Evolutionary conservation across 179 eudicot genomes (phyloP).

Genomic region (Carnegiea gigantea): DNA sequence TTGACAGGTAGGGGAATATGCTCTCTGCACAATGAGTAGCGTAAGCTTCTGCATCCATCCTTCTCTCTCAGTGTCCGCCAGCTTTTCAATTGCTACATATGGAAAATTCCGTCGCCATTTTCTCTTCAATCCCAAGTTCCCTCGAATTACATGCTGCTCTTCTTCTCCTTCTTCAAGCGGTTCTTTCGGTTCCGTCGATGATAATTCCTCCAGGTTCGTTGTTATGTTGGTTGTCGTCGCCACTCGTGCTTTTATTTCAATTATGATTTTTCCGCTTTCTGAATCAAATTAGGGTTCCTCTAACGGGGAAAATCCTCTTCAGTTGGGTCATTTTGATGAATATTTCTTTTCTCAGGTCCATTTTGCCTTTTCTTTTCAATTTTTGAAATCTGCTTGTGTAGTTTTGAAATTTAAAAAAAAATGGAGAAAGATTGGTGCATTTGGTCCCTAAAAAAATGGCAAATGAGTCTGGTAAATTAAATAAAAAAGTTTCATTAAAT

Average conservation of each 20-base stretch:
- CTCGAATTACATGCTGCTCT: slow-evolving; percentile 19
- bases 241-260: background rate
- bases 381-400: background rate
- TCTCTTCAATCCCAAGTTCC: slow-evolving; percentile 15
- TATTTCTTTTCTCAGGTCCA: too few species aligned
- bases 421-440: too few species aligned
- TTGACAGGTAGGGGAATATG: background rate
- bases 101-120: slow-evolving; percentile 7
- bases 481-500: background rate
- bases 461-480: too few species aligned
- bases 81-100: background rate
- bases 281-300: background rate
- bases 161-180: slow-evolving; percentile 36
- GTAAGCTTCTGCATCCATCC: background rate
- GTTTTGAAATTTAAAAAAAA: too few species aligned
- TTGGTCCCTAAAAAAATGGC: too few species aligned
- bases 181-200: slow-evolving; percentile 35
- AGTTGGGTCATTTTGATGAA: background rate
- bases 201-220: slow-evolving; percentile 32
- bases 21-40: background rate
- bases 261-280: background rate
- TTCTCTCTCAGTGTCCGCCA: background rate
- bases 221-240: background rate
- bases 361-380: background rate
- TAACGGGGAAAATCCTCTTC: background rate